Percentiles rank a stretch among this genome's conserved stretches.
phyloP scores from a whole-genome alignment of 495 filamentous ascomycete genomes.

The Gamarada debralockiae region DNA sequence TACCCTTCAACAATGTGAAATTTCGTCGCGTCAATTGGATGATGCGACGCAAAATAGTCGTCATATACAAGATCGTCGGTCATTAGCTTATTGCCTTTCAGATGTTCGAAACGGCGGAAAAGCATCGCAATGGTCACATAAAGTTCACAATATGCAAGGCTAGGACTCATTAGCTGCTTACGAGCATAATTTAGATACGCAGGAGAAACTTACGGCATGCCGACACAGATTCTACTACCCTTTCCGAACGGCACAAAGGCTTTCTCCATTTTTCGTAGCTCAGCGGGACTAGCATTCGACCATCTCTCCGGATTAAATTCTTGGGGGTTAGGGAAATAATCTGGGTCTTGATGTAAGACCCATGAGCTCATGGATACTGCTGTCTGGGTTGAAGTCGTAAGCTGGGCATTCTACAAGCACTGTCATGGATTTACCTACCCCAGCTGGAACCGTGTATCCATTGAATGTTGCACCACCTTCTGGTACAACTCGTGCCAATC shows the following conservation, averaged over 20 bases:
- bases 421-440: constrained; percentile 20
- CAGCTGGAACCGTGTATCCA: constrained; percentile 24
- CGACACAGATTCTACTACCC: constrained; percentile 34
- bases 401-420: not conserved
- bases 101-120: constrained; percentile 28
- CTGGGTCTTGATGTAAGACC: constrained; percentile 26
- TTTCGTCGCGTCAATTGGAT: no score
- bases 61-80: no score
- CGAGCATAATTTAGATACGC: not conserved
- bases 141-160: constrained; percentile 31
- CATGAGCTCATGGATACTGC: constrained; percentile 24
- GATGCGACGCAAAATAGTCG: no score
- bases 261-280: constrained; percentile 20
- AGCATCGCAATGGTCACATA: constrained; percentile 30
- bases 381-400: no score
- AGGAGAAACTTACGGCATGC: constrained; percentile 25
- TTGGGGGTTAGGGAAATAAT: constrained; percentile 13
- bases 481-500: constrained; percentile 30
- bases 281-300: not conserved
- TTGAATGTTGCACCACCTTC: constrained; percentile 26
- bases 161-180: constrained; percentile 3
- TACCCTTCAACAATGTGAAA: no score
- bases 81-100: no score
- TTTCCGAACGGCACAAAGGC: constrained; percentile 35
- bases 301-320: constrained; percentile 11